These are phyloP conservation scores for Suaeda aralocaspica DNA, from an alignment of 148 eudicot genomes.

Conservation along the genomic window DNA sequence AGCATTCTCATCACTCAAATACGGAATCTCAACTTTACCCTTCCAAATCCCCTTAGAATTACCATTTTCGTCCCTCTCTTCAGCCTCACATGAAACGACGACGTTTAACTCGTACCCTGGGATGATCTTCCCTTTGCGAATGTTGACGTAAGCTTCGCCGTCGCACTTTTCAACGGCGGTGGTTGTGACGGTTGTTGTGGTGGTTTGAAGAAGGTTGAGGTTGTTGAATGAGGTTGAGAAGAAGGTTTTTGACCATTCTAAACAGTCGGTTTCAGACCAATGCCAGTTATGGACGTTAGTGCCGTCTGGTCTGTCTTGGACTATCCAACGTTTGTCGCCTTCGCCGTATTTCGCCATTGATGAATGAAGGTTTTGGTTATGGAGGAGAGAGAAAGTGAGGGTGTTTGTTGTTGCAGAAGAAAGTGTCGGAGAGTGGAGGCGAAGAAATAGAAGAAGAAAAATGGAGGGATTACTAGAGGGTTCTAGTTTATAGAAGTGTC, in stretches of 20 bases:
- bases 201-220: conserved; percentile 41
- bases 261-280: conserved; percentile 89
- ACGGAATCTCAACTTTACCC: conserved; percentile 70
- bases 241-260: conserved; percentile 63
- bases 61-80: conserved; percentile 47
- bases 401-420: not conserved
- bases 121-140: conserved; percentile 87
- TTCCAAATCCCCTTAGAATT: conserved; percentile 26
- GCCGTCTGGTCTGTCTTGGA: conserved; percentile 79
- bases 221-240: conserved; percentile 43
- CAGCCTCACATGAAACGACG: conserved; percentile 54
- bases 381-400: not conserved
- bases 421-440: too few species aligned
- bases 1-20: conserved; percentile 76
- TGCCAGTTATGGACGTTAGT: conserved; percentile 99
- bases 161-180: conserved; percentile 43
- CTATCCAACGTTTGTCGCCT: conserved; percentile 95
- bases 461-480: too few species aligned
- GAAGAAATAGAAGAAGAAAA: too few species aligned
- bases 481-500: too few species aligned
- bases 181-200: conserved; percentile 33
- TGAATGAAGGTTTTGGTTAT: not conserved
- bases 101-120: conserved; percentile 83
- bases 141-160: conserved; percentile 88
- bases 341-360: conserved; percentile 89